phyloP scores from a whole-genome alignment of 2,329 filamentous ascomycete species.

The Hortaea werneckii region DNA sequence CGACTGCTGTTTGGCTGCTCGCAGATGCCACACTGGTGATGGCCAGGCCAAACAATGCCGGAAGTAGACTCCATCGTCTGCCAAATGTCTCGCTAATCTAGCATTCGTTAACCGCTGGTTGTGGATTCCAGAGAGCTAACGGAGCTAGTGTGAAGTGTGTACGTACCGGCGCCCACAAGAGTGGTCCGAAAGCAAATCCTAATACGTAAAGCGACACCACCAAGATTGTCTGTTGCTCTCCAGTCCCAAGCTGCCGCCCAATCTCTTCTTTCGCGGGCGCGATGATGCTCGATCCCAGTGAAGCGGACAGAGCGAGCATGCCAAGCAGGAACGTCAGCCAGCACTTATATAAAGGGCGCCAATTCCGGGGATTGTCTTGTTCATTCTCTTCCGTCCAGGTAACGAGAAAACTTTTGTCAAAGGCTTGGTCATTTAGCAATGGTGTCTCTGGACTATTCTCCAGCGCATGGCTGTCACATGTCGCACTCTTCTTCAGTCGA shows the following conservation, averaged over 20 bases:
- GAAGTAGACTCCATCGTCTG: conserved; percentile 35
- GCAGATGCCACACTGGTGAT: conserved; percentile 40
- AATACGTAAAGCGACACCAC: conserved; percentile 39
- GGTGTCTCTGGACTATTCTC: too few species aligned
- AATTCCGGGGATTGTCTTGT: conserved; percentile 40
- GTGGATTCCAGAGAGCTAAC: too few species aligned
- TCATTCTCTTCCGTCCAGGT: conserved; percentile 21
- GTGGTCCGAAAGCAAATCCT: conserved; percentile 35
- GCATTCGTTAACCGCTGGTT: too few species aligned
- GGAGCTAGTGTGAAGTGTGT: too few species aligned
- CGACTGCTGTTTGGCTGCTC: conserved; percentile 26
- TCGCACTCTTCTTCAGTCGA: too few species aligned
- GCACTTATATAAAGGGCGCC: conserved; percentile 32
- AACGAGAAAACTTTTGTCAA: too few species aligned
- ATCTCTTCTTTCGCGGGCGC: conserved; percentile 37
- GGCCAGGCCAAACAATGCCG: conserved; percentile 32
- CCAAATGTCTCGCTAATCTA: conserved; percentile 31
- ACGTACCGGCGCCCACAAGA: conserved; percentile 25
- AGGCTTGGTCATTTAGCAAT: too few species aligned
- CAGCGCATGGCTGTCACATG: too few species aligned
- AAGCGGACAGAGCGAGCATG: conserved; percentile 41
- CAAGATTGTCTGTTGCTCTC: conserved; percentile 35
- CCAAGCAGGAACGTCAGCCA: conserved; percentile 41
- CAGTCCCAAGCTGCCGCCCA: conserved; percentile 33
- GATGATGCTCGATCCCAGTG: conserved; percentile 42